Base-by-base conservation (phyloP, 768 basidiomycete species). In the Termitomyces titanicus region DNA sequence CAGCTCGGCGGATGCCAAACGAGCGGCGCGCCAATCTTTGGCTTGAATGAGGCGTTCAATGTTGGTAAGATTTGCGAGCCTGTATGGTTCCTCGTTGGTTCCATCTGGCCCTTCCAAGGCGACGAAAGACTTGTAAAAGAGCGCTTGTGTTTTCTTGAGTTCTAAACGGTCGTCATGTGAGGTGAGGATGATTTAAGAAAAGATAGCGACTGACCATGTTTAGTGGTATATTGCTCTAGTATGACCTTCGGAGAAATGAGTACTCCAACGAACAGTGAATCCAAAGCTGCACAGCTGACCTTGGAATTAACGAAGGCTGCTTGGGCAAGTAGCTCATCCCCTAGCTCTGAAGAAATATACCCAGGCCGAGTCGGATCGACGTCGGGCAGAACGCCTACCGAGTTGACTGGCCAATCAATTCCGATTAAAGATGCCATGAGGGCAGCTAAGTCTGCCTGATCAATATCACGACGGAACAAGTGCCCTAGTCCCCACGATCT, bases 401-500 rank as follows among this genome's bases (percentile, higher is more conserved):
- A 88, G 64, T 94, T 94, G 3, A 83, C 87, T 1, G 92, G 92
- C 81, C 88, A 88, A 44, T 84, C 65, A 12, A 83, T 75, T 18
- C 91, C 91, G 17, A 92, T 63, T 8, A 94, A 75, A 5, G 85
- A 70, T 1, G 89, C 79, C 87, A 94, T 92, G 45, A 94, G 74
- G 3, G 86, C 77, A 8, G 92, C 79, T 15, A 94, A 74, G 62
- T 94, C 92, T 0, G 90, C 92, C 63, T 94, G 92, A 54, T 89
- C 89, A 4, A 94, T 78, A 59, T 94, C 92, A 34, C 82, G 79
- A 17, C 90, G 78, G 34, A 80, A 72, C 0, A 91, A 65, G 47
- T 84, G 78, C 2, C 68, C 63, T 3, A 92, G 68, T 3, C 72
- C 68, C 89, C 89, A 93, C 1, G 80, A 75, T 34, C 63, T 64